Base-by-base conservation (phyloP, 2,329 filamentous ascomycete species). In the Gaeumannomyces tritici region DNA sequence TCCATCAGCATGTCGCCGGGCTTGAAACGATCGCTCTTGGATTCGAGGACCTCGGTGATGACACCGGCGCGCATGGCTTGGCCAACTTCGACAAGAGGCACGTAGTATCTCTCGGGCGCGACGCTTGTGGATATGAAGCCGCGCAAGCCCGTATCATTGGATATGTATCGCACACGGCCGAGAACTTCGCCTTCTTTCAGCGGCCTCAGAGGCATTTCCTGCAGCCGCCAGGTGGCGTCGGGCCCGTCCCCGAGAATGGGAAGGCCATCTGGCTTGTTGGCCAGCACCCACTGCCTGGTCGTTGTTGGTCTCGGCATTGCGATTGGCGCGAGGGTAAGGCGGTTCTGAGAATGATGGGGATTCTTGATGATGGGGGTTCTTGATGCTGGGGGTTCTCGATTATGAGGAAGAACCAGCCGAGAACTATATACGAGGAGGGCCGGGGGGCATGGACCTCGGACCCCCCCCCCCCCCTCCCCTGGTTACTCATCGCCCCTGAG, bases 271-370 rank as follows among this genome's bases (percentile, higher is more conserved):
- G 70, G 69, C 62, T 70, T 69, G 28, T 65, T 66, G 13, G 67
- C 66, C 27, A 72, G 64, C 24, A 71, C 61, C 70, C 70, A 71
- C 61, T 70, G 70, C 64, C 70, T 70, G 3, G 70, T 70, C 35
- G 68, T 55, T 29, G 59, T 61, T 26, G 59, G 27, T 51, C 59
- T 54, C 51, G 59, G 7, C 42, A 47, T 47, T 11, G 18, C 13
- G 42, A 2, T 21, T 18, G 42, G 11, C 18, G 42, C 2, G 42
- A 18, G 42, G 42, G 42, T n/a, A 1, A n/a, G 42, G n/a, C 5
- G 42, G 18, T 15, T 11, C 2, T 35, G 11, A 2, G 33, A 15
- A 7, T 35, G 33, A 2, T 35, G 33, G 5, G 33, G 33, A 35
- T 15, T 11, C 33, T 35, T 13, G n/a, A n/a, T n/a, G n/a, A n/a